These are phyloP conservation scores for Agrocybe pediades DNA, from an alignment of 768 basidiomycete genomes.

Conservation along the genomic window DNA sequence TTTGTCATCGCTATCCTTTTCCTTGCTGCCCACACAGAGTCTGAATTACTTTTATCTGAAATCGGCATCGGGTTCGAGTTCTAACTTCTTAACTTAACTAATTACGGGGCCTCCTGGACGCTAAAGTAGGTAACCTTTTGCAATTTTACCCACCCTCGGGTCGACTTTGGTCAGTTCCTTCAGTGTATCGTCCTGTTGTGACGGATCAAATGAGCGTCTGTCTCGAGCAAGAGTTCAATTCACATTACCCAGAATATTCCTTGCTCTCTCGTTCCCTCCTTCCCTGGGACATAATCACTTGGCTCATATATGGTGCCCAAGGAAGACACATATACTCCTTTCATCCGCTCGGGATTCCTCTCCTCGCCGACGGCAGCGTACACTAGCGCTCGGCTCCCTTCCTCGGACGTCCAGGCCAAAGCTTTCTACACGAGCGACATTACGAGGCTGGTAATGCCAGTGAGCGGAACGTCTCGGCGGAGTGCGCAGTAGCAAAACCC, in stretches of 20 bases:
- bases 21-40: no score
- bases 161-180: constrained; percentile 16
- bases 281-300: constrained; percentile 27
- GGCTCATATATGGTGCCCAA: constrained; percentile 25
- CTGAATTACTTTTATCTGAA: no score
- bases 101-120: no score
- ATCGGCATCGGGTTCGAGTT: no score
- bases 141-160: constrained; percentile 13
- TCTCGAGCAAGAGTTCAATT: background rate
- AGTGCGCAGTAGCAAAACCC: constrained; percentile 43
- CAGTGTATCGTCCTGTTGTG: constrained; percentile 18
- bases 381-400: constrained; percentile 34
- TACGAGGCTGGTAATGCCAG: no score
- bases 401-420: constrained; percentile 38
- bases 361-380: constrained; percentile 29
- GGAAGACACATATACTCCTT: constrained; percentile 30
- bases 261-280: constrained; percentile 25
- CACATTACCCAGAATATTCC: constrained; percentile 30
- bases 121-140: constrained; percentile 16
- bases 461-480: constrained; percentile 16
- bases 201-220: background rate
- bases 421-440: constrained; percentile 27
- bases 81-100: no score
- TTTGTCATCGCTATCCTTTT: no score
- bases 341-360: constrained; percentile 20